These are phyloP conservation scores for Vitis rupestris DNA, from an alignment of 164 flowering plant genomes.

Conservation along the genomic window DNA sequence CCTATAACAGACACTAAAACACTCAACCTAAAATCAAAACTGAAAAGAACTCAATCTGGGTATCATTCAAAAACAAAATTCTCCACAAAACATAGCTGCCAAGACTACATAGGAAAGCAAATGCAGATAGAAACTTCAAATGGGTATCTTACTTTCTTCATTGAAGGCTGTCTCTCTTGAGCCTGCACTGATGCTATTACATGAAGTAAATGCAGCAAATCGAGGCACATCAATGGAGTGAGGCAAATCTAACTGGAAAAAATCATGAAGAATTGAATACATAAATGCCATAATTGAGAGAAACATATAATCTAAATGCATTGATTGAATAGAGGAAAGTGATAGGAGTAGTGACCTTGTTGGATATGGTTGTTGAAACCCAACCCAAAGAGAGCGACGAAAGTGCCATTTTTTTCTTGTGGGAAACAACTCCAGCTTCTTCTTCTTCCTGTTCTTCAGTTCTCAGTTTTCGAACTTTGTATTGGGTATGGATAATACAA, in stretches of 20 bases:
- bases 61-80: neutral
- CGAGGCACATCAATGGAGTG: constrained; percentile 16
- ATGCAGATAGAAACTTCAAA: neutral
- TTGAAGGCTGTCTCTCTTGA: constrained; percentile 21
- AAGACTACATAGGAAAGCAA: neutral
- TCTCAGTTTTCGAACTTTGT: constrained; percentile 5
- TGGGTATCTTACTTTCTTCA: constrained; percentile 34
- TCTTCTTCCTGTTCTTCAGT: constrained; percentile 5
- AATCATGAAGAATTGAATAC: neutral
- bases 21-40: neutral
- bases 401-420: constrained; percentile 32
- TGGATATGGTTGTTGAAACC: constrained; percentile 29
- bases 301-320: neutral
- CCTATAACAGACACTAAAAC: neutral
- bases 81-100: neutral
- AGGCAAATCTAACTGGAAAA: constrained; percentile 23
- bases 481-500: too few species aligned
- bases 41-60: neutral
- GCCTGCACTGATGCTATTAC: constrained; percentile 18
- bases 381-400: constrained; percentile 36
- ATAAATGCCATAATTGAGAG: neutral
- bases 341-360: constrained; percentile 24
- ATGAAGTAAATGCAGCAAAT: constrained; percentile 13
- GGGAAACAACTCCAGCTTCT: constrained; percentile 5
- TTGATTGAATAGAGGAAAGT: neutral